These are phyloP conservation scores for Aspergillus sp. DNA, from an alignment of 2,329 filamentous ascomycete genomes.

Conservation along the genomic window DNA sequence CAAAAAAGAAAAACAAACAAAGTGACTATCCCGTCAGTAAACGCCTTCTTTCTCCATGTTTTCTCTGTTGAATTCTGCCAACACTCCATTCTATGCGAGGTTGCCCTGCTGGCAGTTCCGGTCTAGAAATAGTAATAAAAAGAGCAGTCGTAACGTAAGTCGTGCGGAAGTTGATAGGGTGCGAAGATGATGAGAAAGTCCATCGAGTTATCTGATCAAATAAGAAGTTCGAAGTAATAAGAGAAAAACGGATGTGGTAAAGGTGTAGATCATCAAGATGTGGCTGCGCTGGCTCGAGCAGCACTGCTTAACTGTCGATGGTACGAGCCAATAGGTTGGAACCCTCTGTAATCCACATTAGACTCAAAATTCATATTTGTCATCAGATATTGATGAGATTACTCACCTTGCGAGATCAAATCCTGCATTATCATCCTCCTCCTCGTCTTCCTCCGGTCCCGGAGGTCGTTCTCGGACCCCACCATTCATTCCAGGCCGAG, in stretches of 20 bases:
- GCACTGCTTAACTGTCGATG: slow-evolving; percentile 44
- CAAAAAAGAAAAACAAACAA: neutral
- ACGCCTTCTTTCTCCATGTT: neutral
- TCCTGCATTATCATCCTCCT: slow-evolving; percentile 41
- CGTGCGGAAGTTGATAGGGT: neutral
- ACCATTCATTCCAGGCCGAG: slow-evolving; percentile 13
- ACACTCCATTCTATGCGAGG: slow-evolving; percentile 1
- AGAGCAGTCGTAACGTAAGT: neutral
- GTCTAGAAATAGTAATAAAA: neutral
- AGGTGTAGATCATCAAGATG: slow-evolving; percentile 9
- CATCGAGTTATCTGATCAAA: neutral
- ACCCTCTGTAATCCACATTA: slow-evolving; percentile 35
- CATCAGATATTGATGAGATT: no score
- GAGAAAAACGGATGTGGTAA: neutral
- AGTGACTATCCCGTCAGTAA: neutral
- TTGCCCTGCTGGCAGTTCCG: neutral
- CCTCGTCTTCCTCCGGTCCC: slow-evolving; percentile 33
- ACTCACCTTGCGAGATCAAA: slow-evolving; percentile 49
- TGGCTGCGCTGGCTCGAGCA: slow-evolving; percentile 36
- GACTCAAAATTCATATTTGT: neutral
- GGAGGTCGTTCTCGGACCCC: slow-evolving; percentile 14
- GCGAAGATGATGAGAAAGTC: neutral
- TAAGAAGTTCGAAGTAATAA: no score
- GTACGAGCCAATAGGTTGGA: slow-evolving; percentile 50
- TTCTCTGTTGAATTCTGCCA: neutral